Base-by-base conservation (phyloP, 2,329 filamentous ascomycete species). In the Botrytis fabae region DNA sequence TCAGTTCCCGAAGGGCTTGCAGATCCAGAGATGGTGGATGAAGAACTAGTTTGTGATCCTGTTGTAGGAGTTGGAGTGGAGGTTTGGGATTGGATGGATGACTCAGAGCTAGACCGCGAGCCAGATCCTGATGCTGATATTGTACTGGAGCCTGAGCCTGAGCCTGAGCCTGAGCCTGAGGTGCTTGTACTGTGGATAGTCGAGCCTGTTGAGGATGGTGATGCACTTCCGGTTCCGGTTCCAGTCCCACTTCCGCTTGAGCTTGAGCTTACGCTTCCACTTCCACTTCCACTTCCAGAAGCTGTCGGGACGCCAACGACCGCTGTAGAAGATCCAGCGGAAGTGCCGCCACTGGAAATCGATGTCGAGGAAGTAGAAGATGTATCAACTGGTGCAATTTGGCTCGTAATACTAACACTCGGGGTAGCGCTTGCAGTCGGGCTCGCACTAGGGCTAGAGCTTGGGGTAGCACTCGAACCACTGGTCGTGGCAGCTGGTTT, bases 381-480 rank as follows among this genome's bases (percentile, higher is more conserved):
- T 20, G 38, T 60, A 65, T 32, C 38, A 14, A 71, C 59, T 1
- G 59, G 59, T 6, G 59, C 59, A 38, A 71, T 64, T 20, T 71
- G 69, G 25, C 69, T 71, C 28, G 68, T 38, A 14, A 70, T 46
- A 61, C 68, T 70, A 70, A 70, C 28, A n/a, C 54, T 60, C 4
- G n/a, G 66, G 20, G 38, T 61, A 9, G 40, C 25, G 16, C 62
- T 64, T 28, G n/a, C 22, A 40, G 35, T 46, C 16, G 38, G 68
- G 22, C 54, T 61, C 1, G 54, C 40, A 2, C 28, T 70, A 20
- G 25, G 6, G 28, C 35, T 57, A 16, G 48, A 32, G 48, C 48
- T 69, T 12, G 22, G 4, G 9, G 35, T 0, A 20, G 25, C 16
- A 42, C 46, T 59, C 48, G 48, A 32, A 20, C n/a, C 10, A 42